phyloP scores from a whole-genome alignment of 345 rosid species.

The Lumnitzera racemosa region DNA sequence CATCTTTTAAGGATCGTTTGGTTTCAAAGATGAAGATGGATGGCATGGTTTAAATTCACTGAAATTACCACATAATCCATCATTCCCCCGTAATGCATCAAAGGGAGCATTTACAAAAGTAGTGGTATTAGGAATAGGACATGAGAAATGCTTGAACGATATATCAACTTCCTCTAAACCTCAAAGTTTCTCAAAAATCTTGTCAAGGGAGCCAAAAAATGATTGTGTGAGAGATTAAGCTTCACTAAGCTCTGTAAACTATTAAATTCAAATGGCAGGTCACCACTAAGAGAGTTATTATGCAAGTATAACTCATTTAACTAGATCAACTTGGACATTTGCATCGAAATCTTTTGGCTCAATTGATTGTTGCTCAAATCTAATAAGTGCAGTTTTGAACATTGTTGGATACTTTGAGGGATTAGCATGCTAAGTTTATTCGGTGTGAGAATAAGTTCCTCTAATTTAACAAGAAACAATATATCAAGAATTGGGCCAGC shows the following conservation, averaged over 20 bases:
- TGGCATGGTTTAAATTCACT: no score
- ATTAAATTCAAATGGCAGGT: slow-evolving; percentile 10
- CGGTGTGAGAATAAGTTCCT: accelerated
- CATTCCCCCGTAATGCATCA: background rate
- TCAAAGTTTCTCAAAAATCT: background rate
- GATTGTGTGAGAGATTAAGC: slow-evolving; percentile 23
- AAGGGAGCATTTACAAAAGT: slow-evolving; percentile 18
- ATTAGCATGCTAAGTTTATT: background rate
- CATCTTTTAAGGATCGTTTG: no score
- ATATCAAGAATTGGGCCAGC: background rate
- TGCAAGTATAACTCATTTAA: slow-evolving; percentile 3
- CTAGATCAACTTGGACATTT: slow-evolving; percentile 4
- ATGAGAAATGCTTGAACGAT: slow-evolving; percentile 18
- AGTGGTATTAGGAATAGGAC: slow-evolving; percentile 22
- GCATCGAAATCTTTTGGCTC: slow-evolving; percentile 12
- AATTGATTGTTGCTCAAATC: slow-evolving; percentile 28
- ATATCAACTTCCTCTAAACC: slow-evolving; percentile 14
- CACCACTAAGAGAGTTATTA: slow-evolving; percentile 18
- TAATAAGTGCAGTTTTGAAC: slow-evolving; percentile 13
- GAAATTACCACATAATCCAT: no score
- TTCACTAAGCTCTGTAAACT: slow-evolving; percentile 6
- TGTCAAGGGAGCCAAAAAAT: slow-evolving; percentile 16
- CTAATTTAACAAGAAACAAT: background rate
- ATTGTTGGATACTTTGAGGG: background rate
- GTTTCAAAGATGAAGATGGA: no score